These are phyloP conservation scores for Phytophthora pisi DNA, from an alignment of 352 stramenopile genomes.

Conservation along the genomic window DNA sequence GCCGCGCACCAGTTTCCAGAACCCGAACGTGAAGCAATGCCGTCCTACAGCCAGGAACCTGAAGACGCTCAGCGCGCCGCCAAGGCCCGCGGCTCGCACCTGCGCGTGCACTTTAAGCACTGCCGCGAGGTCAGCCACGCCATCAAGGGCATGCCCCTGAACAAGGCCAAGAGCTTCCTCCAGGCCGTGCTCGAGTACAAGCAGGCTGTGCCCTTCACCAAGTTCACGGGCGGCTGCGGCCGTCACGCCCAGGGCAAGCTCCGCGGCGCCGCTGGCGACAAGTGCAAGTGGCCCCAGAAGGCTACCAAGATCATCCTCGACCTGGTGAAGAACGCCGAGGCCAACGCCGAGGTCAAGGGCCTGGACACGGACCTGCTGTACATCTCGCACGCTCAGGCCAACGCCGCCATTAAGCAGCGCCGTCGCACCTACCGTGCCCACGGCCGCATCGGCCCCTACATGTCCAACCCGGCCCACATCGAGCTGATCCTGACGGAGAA, in stretches of 20 bases:
- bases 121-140: constrained; percentile 97
- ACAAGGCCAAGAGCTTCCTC: constrained; percentile 96
- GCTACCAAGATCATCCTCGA: constrained; percentile 98
- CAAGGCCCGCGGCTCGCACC: constrained; percentile 97
- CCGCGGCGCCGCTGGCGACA: constrained; percentile 94
- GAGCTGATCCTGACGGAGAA: constrained; percentile 99
- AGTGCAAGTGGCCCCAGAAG: constrained; percentile 99
- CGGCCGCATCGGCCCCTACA: constrained; percentile 98
- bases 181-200: constrained; percentile 98
- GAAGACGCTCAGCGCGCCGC: constrained; percentile 87
- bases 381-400: constrained; percentile 98
- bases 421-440: constrained; percentile 99
- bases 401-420: constrained; percentile 98
- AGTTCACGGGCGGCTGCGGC: constrained; percentile 98
- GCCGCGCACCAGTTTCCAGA: constrained; percentile 64
- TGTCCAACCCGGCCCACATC: constrained; percentile 99
- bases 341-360: constrained; percentile 99
- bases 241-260: constrained; percentile 98
- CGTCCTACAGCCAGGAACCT: constrained; percentile 91
- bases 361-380: constrained; percentile 96
- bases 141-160: constrained; percentile 98
- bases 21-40: constrained; percentile 85
- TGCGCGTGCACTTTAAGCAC: constrained; percentile 99
- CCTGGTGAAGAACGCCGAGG: constrained; percentile 98
- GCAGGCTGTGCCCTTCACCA: constrained; percentile 98